Conservation (phyloP, 1,284 basidiomycete species). For the Ganoderma lingzhi region DNA sequence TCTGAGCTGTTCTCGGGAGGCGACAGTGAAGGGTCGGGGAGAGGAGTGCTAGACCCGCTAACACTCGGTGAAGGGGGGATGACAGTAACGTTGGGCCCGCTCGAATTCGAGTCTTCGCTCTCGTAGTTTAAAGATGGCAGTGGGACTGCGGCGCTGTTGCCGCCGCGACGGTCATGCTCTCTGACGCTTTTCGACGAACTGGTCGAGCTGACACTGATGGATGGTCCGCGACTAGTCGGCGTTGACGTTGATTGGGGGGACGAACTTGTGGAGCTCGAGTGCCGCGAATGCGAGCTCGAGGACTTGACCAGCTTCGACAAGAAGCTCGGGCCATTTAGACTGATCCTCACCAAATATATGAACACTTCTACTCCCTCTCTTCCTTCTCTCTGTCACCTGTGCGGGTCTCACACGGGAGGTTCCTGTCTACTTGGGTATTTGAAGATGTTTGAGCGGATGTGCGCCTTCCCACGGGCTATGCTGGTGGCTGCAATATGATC, state of each 20-base stretch:
- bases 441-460: neutral
- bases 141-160: conserved; percentile 18
- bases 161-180: neutral
- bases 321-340: conserved; percentile 45
- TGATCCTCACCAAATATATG: neutral
- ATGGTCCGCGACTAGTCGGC: conserved; percentile 30
- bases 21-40: conserved; percentile 20
- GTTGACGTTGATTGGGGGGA: conserved; percentile 29
- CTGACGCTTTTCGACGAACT: conserved; percentile 21
- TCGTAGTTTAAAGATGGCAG: conserved; percentile 26
- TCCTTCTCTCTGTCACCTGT: neutral
- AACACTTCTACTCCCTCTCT: neutral
- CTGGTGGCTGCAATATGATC: neutral
- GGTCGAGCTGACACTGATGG: conserved; percentile 37
- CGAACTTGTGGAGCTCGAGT: conserved; percentile 32
- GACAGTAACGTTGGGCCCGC: conserved; percentile 60
- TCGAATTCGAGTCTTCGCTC: conserved; percentile 48
- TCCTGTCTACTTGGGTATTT: neutral
- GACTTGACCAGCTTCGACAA: conserved; percentile 47
- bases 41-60: conserved; percentile 35
- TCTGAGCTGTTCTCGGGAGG: conserved; percentile 17
- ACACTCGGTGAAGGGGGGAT: conserved; percentile 62
- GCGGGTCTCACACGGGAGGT: no score
- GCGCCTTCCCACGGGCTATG: conserved; percentile 11
- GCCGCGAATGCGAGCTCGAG: conserved; percentile 31